These are phyloP conservation scores for Harringtonia aguacate DNA, from an alignment of 2,329 filamentous ascomycete species.

Conservation along the genomic window DNA sequence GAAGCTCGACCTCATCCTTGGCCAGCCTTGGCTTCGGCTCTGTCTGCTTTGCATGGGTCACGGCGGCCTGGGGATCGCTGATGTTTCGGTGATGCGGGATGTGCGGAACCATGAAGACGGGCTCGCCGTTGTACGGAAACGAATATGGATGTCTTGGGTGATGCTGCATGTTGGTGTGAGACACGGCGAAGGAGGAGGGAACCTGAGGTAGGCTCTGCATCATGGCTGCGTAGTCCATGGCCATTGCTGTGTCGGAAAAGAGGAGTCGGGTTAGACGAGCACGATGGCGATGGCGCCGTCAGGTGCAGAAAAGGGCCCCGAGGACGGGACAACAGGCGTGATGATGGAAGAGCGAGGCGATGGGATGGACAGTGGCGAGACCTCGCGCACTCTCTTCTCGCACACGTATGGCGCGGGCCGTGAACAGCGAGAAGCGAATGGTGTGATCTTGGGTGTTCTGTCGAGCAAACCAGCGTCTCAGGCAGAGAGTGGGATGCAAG, in stretches of 20 bases:
- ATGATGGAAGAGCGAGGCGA: too few relatives aligned
- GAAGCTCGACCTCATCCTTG: constrained; percentile 47
- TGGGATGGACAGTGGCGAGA: too few relatives aligned
- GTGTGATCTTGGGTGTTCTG: too few relatives aligned
- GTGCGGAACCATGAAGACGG: constrained; percentile 8
- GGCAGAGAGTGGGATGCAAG: too few relatives aligned
- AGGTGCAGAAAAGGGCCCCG: too few relatives aligned
- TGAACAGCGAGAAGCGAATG: too few relatives aligned
- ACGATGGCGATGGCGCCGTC: background rate
- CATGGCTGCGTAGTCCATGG: constrained; percentile 9
- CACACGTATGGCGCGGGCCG: too few relatives aligned
- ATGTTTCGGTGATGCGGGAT: constrained; percentile 13
- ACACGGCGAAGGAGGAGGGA: constrained; percentile 1
- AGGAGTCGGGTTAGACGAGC: background rate
- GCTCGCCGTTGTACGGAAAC: constrained; percentile 8
- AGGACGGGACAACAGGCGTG: too few relatives aligned
- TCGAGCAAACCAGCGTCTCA: too few relatives aligned
- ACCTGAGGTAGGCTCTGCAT: constrained; percentile 8
- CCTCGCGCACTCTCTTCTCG: too few relatives aligned
- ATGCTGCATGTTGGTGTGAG: background rate
- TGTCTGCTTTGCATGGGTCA: constrained; percentile 16
- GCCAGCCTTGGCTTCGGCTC: constrained; percentile 43
- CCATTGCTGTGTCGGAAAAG: background rate
- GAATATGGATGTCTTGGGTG: constrained; percentile 3
- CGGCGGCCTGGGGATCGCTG: constrained; percentile 9